Evolutionary conservation across 2,329 filamentous ascomycete species (phyloP).

Genomic region (Apiospora rasikravindrae): DNA sequence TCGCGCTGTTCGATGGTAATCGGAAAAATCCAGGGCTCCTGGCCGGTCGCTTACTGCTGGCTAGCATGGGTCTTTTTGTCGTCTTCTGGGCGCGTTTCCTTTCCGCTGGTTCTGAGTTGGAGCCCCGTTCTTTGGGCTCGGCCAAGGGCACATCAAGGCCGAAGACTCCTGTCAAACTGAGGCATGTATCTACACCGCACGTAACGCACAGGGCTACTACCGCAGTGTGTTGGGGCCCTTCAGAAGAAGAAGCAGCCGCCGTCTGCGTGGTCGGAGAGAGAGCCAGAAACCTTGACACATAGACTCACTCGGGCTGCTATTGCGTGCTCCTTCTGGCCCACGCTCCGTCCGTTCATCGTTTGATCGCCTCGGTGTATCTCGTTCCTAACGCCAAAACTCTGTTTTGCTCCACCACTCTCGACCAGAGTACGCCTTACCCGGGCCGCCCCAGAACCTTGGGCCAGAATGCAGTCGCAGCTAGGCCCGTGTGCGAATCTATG

Average conservation of each 20-base stretch:
- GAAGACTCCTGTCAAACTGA: background rate
- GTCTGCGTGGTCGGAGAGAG: background rate
- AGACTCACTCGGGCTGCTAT: background rate
- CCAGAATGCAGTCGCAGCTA: background rate
- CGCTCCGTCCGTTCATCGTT: background rate
- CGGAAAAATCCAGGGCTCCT: constrained; percentile 1
- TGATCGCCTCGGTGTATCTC: constrained; percentile 3
- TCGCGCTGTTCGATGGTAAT: background rate
- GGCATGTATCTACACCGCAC: background rate
- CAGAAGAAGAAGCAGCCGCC: background rate
- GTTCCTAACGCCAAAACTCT: background rate
- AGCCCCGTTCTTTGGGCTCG: background rate
- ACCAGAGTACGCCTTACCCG: background rate
- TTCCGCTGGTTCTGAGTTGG: background rate
- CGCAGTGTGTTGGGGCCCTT: background rate
- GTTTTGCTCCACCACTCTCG: background rate
- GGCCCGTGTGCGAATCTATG: background rate
- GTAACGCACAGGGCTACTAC: background rate
- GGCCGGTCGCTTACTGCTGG: background rate
- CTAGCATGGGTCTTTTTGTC: background rate
- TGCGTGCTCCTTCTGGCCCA: constrained; percentile 1
- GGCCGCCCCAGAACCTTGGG: constrained; percentile 11
- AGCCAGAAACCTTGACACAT: background rate
- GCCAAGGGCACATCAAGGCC: background rate
- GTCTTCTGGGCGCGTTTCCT: background rate